Percentiles rank a stretch among this genome's conserved stretches.
These are phyloP conservation scores for Pythium folliculosum DNA, from an alignment of 352 stramenopile species.

Conservation along the genomic window DNA sequence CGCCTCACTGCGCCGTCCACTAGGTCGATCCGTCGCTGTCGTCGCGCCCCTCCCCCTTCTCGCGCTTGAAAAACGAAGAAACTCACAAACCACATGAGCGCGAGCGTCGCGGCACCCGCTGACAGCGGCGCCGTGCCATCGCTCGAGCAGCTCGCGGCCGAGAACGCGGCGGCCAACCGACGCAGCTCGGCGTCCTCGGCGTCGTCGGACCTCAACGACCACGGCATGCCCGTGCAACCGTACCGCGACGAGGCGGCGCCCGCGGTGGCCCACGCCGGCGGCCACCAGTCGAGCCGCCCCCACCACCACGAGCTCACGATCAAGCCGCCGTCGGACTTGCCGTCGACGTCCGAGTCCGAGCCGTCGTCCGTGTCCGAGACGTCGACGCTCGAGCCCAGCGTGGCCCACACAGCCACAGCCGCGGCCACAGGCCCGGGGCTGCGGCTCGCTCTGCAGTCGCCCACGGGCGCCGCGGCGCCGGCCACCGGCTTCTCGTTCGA, in stretches of 20 bases:
- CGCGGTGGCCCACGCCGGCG: not conserved
- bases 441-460: conserved; percentile 27
- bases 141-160: conserved; percentile 16
- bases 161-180: conserved; percentile 18
- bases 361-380: conserved; percentile 15
- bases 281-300: not conserved
- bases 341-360: conserved; percentile 15
- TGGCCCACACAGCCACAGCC: not conserved
- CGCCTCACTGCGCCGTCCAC: no score
- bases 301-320: conserved; percentile 7
- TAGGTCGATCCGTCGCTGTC: not conserved
- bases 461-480: conserved; percentile 13
- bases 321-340: conserved; percentile 13
- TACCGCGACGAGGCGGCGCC: conserved; percentile 3
- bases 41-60: no score
- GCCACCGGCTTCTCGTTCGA: conserved; percentile 42
- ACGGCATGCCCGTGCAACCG: conserved; percentile 30
- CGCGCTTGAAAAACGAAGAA: not conserved
- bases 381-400: conserved; percentile 7
- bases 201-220: conserved; percentile 30
- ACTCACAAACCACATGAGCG: conserved; percentile 1
- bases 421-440: not conserved
- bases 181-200: conserved; percentile 32
- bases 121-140: not conserved
- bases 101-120: not conserved